Base-by-base conservation (phyloP, 768 basidiomycete genomes). In the Nevesoporus exiguus region DNA sequence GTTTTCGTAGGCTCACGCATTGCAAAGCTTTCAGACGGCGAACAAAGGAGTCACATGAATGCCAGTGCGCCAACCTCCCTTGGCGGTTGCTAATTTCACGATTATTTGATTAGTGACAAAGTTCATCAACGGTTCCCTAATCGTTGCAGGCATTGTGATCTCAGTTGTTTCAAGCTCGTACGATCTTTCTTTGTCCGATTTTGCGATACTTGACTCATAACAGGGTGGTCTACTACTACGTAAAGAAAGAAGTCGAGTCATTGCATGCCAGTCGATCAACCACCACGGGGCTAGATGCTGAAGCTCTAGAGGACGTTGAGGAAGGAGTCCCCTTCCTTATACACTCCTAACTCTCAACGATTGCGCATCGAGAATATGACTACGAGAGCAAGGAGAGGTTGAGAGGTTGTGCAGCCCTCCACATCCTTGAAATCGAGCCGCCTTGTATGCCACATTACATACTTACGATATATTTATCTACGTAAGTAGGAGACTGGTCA, bases 1-100 rank as follows among this genome's bases (percentile, higher is more conserved):
- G 82, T 86, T 14, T 91, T 92, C 70, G 82, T 93, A 47, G 92
- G 91, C 3, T 85, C 86, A 2, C 81, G 82, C 25, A 80, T 92
- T 40, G 88, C 87, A 37, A 75, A 75, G 11, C 73, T 93, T 15
- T 86, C 90, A 10, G 91, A 93, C 61, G 88, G 88, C 33, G 79
- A 86, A 60, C 81, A 84, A 56, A 80, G 91, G 42, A 77, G 73
- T 36, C 72, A 82, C 39, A 93, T 93, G 90, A 90, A 93, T 64
- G 78, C 81, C 22, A 77, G 88, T 88, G 74, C 52, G 78, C 33
- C 33, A 19, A 27, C 25, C 33, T n/a, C 37, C 30, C 24, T 44
- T 6, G 6, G 46, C n/a, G 29, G 17, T 46, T 39, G 31, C 33
- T 25, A n/a, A 58, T 52, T 43, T 58, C 49, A 58, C 54, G 34